These are phyloP conservation scores for Thelonectria rubi DNA, from an alignment of 2,329 filamentous ascomycete species.

Conservation along the genomic window DNA sequence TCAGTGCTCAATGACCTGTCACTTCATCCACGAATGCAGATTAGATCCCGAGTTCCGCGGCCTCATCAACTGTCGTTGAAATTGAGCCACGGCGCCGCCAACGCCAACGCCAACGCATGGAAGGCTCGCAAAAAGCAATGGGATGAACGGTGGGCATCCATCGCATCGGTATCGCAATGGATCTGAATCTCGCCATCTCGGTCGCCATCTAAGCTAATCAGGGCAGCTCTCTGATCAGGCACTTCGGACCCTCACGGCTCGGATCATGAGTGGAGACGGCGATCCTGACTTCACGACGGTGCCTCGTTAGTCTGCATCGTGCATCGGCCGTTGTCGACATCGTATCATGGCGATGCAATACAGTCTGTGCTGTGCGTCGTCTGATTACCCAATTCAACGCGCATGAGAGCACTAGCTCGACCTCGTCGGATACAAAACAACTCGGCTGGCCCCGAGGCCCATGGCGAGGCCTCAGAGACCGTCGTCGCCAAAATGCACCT, in stretches of 20 bases:
- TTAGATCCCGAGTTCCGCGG: neutral
- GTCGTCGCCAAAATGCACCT: slow-evolving; percentile 35
- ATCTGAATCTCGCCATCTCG: neutral
- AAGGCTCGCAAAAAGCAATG: neutral
- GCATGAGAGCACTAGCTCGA: too few relatives aligned
- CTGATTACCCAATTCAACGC: neutral
- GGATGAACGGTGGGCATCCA: neutral
- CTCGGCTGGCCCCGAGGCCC: neutral
- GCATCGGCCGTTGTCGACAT: neutral
- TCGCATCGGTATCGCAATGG: neutral
- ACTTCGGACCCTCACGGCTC: too few relatives aligned
- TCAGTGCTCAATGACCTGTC: neutral
- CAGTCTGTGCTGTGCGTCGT: neutral
- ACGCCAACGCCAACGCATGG: neutral
- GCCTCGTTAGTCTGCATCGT: neutral
- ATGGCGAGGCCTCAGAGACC: slow-evolving; percentile 20
- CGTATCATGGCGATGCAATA: neutral
- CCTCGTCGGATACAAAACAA: neutral
- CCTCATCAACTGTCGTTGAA: neutral
- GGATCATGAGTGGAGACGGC: neutral
- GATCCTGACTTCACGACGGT: neutral
- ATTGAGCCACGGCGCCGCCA: neutral
- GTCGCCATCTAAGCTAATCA: neutral
- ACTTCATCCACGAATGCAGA: neutral
- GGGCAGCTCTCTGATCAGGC: too few relatives aligned